Base-by-base conservation (phyloP, 2,329 filamentous ascomycete genomes). In the Pseudogymnoascus sp. region DNA sequence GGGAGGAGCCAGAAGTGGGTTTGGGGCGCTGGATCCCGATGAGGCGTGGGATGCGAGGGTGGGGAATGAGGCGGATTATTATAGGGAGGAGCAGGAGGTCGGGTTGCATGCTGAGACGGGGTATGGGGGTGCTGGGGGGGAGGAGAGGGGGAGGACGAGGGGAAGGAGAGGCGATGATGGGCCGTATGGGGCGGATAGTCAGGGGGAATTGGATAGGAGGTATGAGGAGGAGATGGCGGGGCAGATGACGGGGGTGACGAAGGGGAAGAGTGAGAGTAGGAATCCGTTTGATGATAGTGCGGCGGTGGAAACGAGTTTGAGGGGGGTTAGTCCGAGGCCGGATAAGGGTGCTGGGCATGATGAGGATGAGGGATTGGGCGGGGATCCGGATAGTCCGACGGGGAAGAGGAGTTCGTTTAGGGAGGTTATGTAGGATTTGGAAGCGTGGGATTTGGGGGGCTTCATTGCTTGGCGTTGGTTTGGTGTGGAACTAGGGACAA, bases 1-100 rank as follows among this genome's bases (percentile, higher is more conserved):
- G 18, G 67, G 74, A 36, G 77, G 77, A 54, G 77, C 78, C 63
- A 79, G 80, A 63, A 76, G 83, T 62, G 85, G 85, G 21, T 87
- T 89, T 73, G 85, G 86, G 1, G 80, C 86, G 3, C 81, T 91
- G 54, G 91, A 95, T 71, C 89, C 89, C 1, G 91, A 96, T 73
- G 90, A 93, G 71, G 90, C 90, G 1, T 96, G 91, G 91, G 90
- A 95, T 76, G 77, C 89, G 67, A 81, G 89, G 65, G 90, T 96
- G 4, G 89, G 89, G 64, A 81, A 86, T 69, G 90, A 93, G 74
- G 84, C 87, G 16, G 86, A 88, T 71, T 90, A 90, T 74, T 88
- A 90, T 71, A 29, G 45, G 21, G 90, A 93, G 73, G 89, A 91
- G 76, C 85, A 89, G 71, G 89, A 92, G 75, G 77, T 91, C 4